Conservation (phyloP, 1,284 basidiomycete genomes). For the Papiliotrema nemorosa region DNA sequence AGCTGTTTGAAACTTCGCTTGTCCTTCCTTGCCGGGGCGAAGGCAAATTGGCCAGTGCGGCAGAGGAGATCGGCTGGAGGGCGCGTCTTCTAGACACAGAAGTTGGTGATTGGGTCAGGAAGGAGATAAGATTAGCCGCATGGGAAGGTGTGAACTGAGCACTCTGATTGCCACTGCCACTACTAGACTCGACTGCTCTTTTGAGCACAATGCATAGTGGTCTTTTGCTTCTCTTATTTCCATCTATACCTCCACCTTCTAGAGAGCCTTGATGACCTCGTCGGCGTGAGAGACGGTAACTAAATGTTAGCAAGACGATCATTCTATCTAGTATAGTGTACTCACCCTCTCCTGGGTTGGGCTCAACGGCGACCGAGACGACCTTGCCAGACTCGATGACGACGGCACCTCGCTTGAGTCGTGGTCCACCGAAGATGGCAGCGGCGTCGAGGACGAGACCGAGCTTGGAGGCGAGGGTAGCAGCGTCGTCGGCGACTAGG, state of each 20-base stretch:
- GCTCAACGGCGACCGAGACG: constrained; percentile 59
- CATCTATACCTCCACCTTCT: too few species aligned
- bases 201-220: too few species aligned
- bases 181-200: too few species aligned
- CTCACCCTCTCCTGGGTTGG: constrained; percentile 53
- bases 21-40: neutral
- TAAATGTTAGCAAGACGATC: neutral
- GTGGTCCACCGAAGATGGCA: constrained; percentile 59
- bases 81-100: constrained; percentile 12
- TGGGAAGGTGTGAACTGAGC: constrained; percentile 10
- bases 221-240: too few species aligned
- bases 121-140: constrained; percentile 10
- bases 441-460: constrained; percentile 66
- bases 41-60: constrained; percentile 1
- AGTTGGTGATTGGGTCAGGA: constrained; percentile 20
- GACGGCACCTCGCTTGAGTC: constrained; percentile 58
- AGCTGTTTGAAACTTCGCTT: constrained; percentile 12
- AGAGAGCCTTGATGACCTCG: constrained; percentile 57
- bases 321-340: too few species aligned
- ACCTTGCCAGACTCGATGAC: constrained; percentile 57
- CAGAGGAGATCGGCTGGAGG: constrained; percentile 20
- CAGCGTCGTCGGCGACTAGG: constrained; percentile 63
- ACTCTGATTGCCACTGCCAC: too few species aligned
- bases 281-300: constrained; percentile 61
- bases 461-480: constrained; percentile 57